These are phyloP conservation scores for Fulvia fulva DNA, from an alignment of 2,329 filamentous ascomycete genomes.

Conservation along the genomic window DNA sequence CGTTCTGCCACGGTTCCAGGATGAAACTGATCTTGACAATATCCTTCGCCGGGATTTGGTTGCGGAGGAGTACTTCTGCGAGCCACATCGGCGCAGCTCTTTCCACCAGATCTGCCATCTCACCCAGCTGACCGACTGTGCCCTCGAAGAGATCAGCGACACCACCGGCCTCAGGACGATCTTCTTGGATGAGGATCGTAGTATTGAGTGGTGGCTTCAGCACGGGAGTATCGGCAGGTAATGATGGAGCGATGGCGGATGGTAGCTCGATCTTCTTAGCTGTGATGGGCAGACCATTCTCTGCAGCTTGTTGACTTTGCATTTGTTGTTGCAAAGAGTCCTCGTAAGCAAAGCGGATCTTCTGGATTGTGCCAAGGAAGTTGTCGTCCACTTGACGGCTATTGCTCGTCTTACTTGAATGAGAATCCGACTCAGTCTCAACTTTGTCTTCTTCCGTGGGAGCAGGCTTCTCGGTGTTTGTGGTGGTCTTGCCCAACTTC, in stretches of 20 bases:
- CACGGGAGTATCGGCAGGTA: conserved; percentile 70
- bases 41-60: conserved; percentile 81
- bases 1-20: conserved; percentile 72
- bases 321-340: conserved; percentile 55
- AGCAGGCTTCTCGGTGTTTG: conserved; percentile 67
- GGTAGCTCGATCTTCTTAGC: conserved; percentile 47
- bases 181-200: conserved; percentile 62
- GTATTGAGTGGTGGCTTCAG: conserved; percentile 66
- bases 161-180: conserved; percentile 58
- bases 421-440: conserved; percentile 53
- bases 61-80: conserved; percentile 78
- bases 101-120: conserved; percentile 78
- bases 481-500: conserved; percentile 69
- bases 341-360: conserved; percentile 69
- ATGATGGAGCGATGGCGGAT: conserved; percentile 63
- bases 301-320: conserved; percentile 28
- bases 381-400: conserved; percentile 73
- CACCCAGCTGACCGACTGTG: conserved; percentile 71
- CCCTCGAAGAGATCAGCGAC: conserved; percentile 86
- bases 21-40: conserved; percentile 94
- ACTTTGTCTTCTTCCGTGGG: conserved; percentile 68
- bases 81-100: conserved; percentile 87
- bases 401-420: conserved; percentile 53
- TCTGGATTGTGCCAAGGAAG: conserved; percentile 68
- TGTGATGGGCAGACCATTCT: conserved; percentile 31